Base-by-base conservation (phyloP, 352 stramenopile genomes). In the Phytopythium boreale region DNA sequence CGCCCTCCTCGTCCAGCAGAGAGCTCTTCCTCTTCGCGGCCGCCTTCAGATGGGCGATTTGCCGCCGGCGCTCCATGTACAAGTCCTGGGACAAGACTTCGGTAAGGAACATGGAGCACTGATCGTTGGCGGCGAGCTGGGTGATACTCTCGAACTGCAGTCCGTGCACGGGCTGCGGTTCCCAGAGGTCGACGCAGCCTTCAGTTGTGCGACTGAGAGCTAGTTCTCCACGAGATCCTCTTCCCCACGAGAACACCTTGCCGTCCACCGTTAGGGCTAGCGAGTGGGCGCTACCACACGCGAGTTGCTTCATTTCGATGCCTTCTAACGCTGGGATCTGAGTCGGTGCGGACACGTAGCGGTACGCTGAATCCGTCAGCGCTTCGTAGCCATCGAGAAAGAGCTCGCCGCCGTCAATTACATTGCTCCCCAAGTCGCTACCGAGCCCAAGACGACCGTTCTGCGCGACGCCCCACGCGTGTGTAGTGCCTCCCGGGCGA, bases 321-420 rank as follows among this genome's bases (percentile, higher is more conserved):
- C 84, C 84, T 29, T 71, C 78, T 9, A 93, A 71, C 14, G 61
- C 62, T 19, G 74, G 67, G 29, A 90, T 62, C 0, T 63, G 62
- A 22, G 72, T 87, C 0, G 84, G 81, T 2, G 53, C 57, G 4
- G 72, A 71, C 20, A 87, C 69, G 47, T 79, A 90, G 14, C 75
- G 77, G 61, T 92, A 92, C 24, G 72, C 63, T 4, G 73, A 75
- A 47, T 90, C 82, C 1, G 84, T 92, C n/a, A 88, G 67, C 49
- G 82, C 80, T 39, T 92, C 84, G 51, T 90, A 90, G 1, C 84
- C 84, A 36, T 92, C 80, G 2, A 74, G 68, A 34, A 88, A 82
- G n/a, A 72, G 56, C 12, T 62, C 56, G 15, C 47, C 46, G 59
- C 46, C 39, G 1, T 58, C 36, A 29, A 52, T 27, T 39, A 14